A percentile compares a stretch with the other conserved stretches of the same genome.
Conservation (phyloP, 2,329 filamentous ascomycete species). For the Sphaerulina musiva region DNA sequence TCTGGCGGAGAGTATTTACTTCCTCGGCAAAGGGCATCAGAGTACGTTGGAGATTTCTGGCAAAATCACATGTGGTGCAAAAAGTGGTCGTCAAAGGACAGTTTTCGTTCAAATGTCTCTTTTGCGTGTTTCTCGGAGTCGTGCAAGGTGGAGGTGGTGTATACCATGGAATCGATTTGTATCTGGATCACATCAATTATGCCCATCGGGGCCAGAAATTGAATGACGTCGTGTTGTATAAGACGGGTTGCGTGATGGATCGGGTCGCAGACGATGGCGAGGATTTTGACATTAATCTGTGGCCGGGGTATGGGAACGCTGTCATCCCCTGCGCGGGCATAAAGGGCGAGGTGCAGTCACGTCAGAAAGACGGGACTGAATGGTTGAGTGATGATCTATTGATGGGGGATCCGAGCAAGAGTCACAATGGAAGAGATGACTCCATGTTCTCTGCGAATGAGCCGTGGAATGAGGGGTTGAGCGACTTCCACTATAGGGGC, state of each 20-base stretch:
- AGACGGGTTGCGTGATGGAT: slow-evolving; percentile 41
- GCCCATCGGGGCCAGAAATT: slow-evolving; percentile 33
- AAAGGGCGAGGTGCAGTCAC: neutral
- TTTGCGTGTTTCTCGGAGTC: slow-evolving; percentile 38
- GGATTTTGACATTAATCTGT: slow-evolving; percentile 46
- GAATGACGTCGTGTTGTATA: slow-evolving; percentile 35
- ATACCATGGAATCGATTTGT: slow-evolving; percentile 38
- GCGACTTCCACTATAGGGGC: slow-evolving; percentile 29
- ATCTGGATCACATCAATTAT: slow-evolving; percentile 40
- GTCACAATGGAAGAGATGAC: slow-evolving; percentile 19
- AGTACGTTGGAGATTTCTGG: slow-evolving; percentile 45
- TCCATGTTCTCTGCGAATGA: slow-evolving; percentile 25
- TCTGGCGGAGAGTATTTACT: slow-evolving; percentile 27
- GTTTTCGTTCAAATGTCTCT: slow-evolving; percentile 42
- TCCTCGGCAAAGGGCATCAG: slow-evolving; percentile 33
- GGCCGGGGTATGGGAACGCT: slow-evolving; percentile 21
- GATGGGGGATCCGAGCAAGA: slow-evolving; percentile 10
- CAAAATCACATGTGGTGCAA: slow-evolving; percentile 41
- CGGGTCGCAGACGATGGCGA: slow-evolving; percentile 36
- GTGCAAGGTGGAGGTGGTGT: slow-evolving; percentile 29
- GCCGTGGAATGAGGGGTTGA: slow-evolving; percentile 32
- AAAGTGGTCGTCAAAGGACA: slow-evolving; percentile 27
- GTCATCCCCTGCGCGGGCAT: neutral
- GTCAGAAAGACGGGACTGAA: slow-evolving; percentile 11
- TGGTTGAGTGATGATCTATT: slow-evolving; percentile 24